phyloP scores from a whole-genome alignment of 495 filamentous ascomycete species.

The Xylaria cubensis region DNA sequence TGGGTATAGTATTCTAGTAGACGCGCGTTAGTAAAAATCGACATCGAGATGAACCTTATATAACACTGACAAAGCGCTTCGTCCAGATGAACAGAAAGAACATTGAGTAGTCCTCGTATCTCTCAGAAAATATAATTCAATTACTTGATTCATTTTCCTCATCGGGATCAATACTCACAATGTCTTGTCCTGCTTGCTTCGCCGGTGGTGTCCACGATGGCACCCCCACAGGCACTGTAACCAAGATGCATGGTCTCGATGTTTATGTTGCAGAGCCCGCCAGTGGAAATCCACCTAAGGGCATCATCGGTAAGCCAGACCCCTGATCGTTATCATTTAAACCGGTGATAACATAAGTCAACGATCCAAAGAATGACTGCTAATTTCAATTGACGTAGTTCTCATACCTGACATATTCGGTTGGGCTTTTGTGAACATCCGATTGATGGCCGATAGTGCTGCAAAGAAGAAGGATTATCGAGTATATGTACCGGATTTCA shows the following conservation, averaged over 20 bases:
- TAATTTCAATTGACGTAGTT: constrained; percentile 29
- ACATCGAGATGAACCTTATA: neutral
- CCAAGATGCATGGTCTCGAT: constrained; percentile 49
- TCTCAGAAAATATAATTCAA: neutral
- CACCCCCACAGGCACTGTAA: constrained; percentile 28
- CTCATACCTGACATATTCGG: constrained; percentile 58
- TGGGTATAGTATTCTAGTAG: neutral
- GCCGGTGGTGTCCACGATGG: constrained; percentile 32
- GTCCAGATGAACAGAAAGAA: neutral
- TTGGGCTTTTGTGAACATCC: constrained; percentile 56
- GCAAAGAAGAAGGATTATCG: constrained; percentile 48
- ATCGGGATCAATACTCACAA: constrained; percentile 1
- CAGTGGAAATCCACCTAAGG: constrained; percentile 37
- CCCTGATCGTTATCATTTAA: neutral
- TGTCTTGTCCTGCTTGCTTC: constrained; percentile 41
- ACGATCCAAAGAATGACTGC: neutral
- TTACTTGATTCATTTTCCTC: neutral
- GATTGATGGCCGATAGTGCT: constrained; percentile 54
- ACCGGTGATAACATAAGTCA: no score
- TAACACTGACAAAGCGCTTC: neutral
- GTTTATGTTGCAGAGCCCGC: constrained; percentile 49
- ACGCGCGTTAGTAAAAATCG: neutral
- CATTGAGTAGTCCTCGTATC: neutral
- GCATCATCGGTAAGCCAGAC: constrained; percentile 39
- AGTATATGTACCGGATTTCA: constrained; percentile 59